These are phyloP conservation scores for Plantago ovata DNA, from an alignment of 257 asterid genomes.

Conservation along the genomic window DNA sequence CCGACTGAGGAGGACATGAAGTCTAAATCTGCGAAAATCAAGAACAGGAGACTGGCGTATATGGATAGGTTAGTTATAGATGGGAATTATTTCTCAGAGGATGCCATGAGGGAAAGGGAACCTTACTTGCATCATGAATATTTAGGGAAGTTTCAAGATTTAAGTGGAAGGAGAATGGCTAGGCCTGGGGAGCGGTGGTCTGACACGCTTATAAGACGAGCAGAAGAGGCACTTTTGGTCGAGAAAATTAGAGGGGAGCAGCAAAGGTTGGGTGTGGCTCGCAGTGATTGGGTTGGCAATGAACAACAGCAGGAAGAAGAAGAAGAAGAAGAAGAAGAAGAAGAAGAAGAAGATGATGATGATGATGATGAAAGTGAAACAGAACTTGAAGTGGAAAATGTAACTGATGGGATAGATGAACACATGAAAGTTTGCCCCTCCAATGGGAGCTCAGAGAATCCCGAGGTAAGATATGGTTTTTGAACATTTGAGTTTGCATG, in stretches of 20 bases:
- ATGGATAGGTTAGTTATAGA: conserved; percentile 62
- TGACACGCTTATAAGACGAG: conserved; percentile 76
- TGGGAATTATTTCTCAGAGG: conserved; percentile 87
- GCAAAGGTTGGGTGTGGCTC: conserved; percentile 79
- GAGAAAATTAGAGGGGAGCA: conserved; percentile 84
- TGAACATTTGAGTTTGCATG: conserved; percentile 7
- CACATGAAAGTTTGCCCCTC: conserved; percentile 19
- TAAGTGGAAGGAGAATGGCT: conserved; percentile 80
- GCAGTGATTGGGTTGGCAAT: conserved; percentile 81
- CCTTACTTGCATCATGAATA: conserved; percentile 93
- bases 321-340: conserved; percentile 40
- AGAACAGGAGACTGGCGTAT: conserved; percentile 83
- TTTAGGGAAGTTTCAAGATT: conserved; percentile 91
- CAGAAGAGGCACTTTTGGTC: conserved; percentile 79
- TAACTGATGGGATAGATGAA: conserved; percentile 23
- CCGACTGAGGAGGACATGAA: conserved; percentile 69
- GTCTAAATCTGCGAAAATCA: conserved; percentile 60
- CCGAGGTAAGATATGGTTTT: conserved; percentile 38
- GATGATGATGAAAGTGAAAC: conserved; percentile 34
- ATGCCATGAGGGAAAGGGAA: conserved; percentile 96
- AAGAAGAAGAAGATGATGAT: conserved; percentile 35
- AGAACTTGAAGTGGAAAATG: conserved; percentile 23
- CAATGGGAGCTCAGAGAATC: conserved; percentile 28
- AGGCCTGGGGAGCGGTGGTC: conserved; percentile 99
- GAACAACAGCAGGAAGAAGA: conserved; percentile 37